phyloP scores from a whole-genome alignment of 1,139 yeast species.

The Geotrichum fermentans region DNA sequence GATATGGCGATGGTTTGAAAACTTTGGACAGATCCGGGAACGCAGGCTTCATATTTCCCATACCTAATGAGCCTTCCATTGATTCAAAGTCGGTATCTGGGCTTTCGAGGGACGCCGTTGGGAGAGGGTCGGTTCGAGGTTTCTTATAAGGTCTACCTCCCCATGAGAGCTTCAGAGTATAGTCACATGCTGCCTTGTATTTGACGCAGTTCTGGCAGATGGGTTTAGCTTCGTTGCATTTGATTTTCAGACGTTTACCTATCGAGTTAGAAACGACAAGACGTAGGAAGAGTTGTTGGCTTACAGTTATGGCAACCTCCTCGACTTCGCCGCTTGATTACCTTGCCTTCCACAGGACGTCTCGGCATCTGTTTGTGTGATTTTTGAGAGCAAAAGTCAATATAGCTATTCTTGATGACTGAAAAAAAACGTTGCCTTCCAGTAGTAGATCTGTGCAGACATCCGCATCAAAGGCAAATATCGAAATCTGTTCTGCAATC shows the following conservation, averaged over 20 bases:
- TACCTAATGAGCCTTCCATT: background rate
- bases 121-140: constrained; percentile 23
- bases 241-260: constrained; percentile 30
- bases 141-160: constrained; percentile 66
- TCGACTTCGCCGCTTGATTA: constrained; percentile 30
- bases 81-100: background rate
- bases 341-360: constrained; percentile 23
- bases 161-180: constrained; percentile 64
- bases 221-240: constrained; percentile 70
- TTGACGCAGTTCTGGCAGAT: constrained; percentile 55
- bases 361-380: constrained; percentile 12
- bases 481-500: no score
- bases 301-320: constrained; percentile 36
- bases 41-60: constrained; percentile 4
- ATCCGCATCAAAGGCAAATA: background rate
- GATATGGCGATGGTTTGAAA: constrained; percentile 27
- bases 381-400: no score
- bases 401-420: no score
- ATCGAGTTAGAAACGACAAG: background rate
- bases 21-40: constrained; percentile 23
- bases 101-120: background rate
- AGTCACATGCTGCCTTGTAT: constrained; percentile 53
- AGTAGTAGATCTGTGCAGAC: no score
- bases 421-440: no score
- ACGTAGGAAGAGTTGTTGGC: constrained; percentile 2